Conservation (phyloP, 1,284 basidiomycete genomes). For the Fomitiporia mediterranea region DNA sequence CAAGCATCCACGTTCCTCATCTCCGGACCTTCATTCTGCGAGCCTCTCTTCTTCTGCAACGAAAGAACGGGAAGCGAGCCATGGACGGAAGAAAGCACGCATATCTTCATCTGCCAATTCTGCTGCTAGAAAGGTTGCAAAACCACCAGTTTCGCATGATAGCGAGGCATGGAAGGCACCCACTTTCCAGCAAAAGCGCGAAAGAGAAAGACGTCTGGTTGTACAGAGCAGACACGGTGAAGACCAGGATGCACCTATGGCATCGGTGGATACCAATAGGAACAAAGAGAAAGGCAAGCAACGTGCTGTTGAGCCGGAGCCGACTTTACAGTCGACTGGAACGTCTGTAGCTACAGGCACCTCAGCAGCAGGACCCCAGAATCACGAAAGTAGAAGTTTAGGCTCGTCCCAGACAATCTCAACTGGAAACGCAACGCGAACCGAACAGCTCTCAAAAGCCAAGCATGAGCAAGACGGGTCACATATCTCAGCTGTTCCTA, state of each 20-base stretch:
- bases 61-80: neutral
- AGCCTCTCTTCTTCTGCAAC: neutral
- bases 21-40: neutral
- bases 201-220: neutral
- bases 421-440: neutral
- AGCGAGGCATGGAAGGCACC: constrained; percentile 10
- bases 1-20: constrained; percentile 2
- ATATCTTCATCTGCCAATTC: neutral
- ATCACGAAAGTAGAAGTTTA: neutral
- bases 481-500: neutral
- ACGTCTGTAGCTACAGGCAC: neutral
- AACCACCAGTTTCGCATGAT: constrained; percentile 6
- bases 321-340: no score
- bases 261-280: neutral
- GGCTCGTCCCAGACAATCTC: no score
- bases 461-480: no score
- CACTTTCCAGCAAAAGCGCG: constrained; percentile 5
- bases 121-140: neutral
- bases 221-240: no score
- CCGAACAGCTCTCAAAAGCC: no score
- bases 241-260: no score
- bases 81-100: neutral
- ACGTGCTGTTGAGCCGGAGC: neutral
- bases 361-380: neutral
- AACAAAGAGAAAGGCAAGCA: neutral